Conservation (phyloP, 306 rosid genomes). For the Rosa rugosa region DNA sequence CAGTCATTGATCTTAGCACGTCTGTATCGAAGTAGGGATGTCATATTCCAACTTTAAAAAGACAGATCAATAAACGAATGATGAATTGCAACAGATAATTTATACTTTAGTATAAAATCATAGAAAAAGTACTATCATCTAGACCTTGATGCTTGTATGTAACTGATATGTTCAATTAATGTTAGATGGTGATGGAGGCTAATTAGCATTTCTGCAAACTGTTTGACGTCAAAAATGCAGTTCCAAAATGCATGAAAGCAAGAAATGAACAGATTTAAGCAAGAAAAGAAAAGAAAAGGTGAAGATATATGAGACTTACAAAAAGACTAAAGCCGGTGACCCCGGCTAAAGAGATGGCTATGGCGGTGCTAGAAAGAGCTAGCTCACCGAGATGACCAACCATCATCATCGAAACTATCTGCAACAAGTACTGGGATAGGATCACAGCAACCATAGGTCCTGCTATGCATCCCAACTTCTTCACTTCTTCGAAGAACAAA, state of each 20-base stretch:
- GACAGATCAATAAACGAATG: not conserved
- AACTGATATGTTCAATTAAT: not conserved
- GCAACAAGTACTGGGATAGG: conserved; percentile 47
- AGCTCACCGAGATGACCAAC: conserved; percentile 63
- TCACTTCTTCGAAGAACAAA: conserved; percentile 30
- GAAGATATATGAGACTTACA: conserved; percentile 32
- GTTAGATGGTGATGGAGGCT: not conserved
- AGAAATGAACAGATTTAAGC: not conserved
- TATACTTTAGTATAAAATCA: not conserved
- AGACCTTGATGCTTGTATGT: not conserved
- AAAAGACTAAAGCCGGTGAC: conserved; percentile 60
- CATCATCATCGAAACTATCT: conserved; percentile 47
- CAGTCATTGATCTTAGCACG: not conserved
- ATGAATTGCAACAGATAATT: not conserved
- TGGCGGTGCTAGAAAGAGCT: conserved; percentile 58
- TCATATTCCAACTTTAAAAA: not conserved
- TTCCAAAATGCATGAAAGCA: not conserved
- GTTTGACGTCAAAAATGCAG: not conserved
- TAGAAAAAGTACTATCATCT: not conserved
- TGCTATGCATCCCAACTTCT: conserved; percentile 38
- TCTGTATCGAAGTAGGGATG: not conserved
- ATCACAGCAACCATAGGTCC: conserved; percentile 56
- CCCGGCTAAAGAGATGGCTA: conserved; percentile 51
- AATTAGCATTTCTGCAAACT: not conserved
- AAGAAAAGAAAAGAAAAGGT: not conserved